Evolutionary conservation across 2,329 filamentous ascomycete species (phyloP).

Genomic region (Colletotrichum siamense): DNA sequence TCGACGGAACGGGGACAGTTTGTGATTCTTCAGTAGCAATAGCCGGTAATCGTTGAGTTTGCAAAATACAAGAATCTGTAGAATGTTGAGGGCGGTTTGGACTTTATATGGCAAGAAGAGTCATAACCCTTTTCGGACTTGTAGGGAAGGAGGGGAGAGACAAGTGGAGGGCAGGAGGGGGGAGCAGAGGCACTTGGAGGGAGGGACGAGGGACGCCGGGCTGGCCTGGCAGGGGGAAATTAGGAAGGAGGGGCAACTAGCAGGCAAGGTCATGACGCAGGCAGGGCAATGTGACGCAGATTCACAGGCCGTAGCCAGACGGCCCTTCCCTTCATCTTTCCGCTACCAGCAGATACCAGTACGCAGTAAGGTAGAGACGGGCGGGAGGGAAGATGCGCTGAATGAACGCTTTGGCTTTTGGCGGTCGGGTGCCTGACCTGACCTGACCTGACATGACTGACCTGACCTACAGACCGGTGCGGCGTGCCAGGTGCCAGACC

Average conservation of each 20-base stretch:
- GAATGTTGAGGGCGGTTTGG: neutral
- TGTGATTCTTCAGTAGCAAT: neutral
- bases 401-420: neutral
- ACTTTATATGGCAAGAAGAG: slow-evolving; percentile 10
- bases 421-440: neutral
- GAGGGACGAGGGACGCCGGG: slow-evolving; percentile 21
- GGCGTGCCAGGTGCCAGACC: neutral
- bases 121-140: neutral
- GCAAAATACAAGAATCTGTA: neutral
- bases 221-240: slow-evolving; percentile 21
- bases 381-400: neutral
- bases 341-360: neutral
- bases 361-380: neutral
- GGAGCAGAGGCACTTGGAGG: slow-evolving; percentile 26
- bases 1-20: neutral
- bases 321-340: neutral
- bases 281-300: slow-evolving; percentile 19
- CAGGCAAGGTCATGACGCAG: slow-evolving; percentile 22
- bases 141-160: slow-evolving; percentile 8
- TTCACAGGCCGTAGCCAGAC: neutral
- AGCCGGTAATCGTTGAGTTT: neutral
- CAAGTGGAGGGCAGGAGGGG: slow-evolving; percentile 19
- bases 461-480: neutral
- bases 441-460: neutral
- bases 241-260: slow-evolving; percentile 24